Evolutionary conservation across 1,284 basidiomycete genomes (phyloP), one percentile per base, ranked within the genome.

Genomic region (Acaromyces ingoldii): DNA sequence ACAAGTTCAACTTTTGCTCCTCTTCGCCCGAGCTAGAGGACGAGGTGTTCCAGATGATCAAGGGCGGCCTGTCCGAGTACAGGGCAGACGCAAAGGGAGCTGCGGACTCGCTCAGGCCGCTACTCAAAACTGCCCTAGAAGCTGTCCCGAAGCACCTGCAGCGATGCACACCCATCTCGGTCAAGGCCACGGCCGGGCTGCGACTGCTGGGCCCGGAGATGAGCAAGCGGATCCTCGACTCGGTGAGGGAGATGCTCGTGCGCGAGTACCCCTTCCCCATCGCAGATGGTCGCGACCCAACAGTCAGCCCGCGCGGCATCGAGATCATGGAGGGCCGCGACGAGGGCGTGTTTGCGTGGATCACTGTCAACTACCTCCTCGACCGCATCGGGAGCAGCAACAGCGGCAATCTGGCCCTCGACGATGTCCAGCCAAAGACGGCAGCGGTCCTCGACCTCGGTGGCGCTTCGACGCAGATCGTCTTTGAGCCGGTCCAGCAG

Each of bases 391-490:
- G 71, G 31, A 31, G 29, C 5, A n/a, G 29, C n/a, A 26, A n/a
- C 34, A 49, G 57, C 48, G 84, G 85, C 42, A 51, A 50, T 2
- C 41, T 38, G 21, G 48, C 55, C 42, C 34, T 47, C 39, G 58
- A 61, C 29, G 51, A 34, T n/a, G 43, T 38, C 3, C 26, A 25
- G 5, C 25, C 17, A 22, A 43, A 38, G 28, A 53, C 31, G 26
- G 89, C 89, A 57, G 93, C 92, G 17, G 90, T 96, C 41, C 85
- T 98, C 62, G 93, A 98, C 74, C 84, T 98, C 43, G 95, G 93
- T 9, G 93, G 95, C 5, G 93, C 88, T 17, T 93, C 90, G 48
- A 98, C 93, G 19, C 93, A 97, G 78, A 97, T 98, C 74, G 92
- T 96, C 51, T 97, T 98, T 70, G 86, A 95, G 79, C 93, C 93